Evolutionary conservation across 331 rosid species (phyloP).

Genomic region (Rosa hybrid): DNA sequence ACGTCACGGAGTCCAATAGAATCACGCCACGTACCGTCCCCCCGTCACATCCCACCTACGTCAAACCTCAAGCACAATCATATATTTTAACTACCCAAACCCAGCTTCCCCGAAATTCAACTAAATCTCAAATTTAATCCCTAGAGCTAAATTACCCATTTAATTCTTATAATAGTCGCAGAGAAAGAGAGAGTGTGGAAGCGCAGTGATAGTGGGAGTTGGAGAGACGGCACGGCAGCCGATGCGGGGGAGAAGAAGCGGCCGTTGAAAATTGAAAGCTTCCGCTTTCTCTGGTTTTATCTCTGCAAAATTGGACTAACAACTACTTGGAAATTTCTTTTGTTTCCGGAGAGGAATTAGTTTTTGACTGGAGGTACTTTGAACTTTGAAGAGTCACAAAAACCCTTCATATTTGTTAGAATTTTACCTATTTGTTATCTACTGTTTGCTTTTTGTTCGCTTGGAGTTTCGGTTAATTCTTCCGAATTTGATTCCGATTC

Average conservation of each 20-base stretch:
- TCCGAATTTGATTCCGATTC: not conserved
- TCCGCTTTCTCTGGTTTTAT: not conserved
- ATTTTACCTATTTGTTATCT: not conserved
- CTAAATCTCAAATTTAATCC: not conserved
- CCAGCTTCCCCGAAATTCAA: not conserved
- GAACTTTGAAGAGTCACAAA: not conserved
- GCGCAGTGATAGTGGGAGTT: not conserved
- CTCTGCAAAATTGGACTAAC: not conserved
- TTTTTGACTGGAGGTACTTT: not conserved
- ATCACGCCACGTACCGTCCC: not conserved
- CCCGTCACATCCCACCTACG: slow-evolving; percentile 1
- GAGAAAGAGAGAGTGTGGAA: not conserved
- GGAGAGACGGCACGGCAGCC: not conserved
- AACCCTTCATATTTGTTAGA: not conserved
- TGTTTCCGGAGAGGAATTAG: not conserved
- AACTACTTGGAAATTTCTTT: not conserved
- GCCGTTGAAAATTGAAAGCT: not conserved
- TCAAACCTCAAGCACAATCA: not conserved
- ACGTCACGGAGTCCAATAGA: not conserved
- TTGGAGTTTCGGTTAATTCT: not conserved
- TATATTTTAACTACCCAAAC: not conserved
- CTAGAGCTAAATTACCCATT: not conserved
- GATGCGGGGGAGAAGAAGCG: not conserved
- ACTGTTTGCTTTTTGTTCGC: not conserved
- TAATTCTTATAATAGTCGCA: not conserved